Conservation (phyloP, 805 yeast species). For the Aciculoconidium aculeatum region DNA sequence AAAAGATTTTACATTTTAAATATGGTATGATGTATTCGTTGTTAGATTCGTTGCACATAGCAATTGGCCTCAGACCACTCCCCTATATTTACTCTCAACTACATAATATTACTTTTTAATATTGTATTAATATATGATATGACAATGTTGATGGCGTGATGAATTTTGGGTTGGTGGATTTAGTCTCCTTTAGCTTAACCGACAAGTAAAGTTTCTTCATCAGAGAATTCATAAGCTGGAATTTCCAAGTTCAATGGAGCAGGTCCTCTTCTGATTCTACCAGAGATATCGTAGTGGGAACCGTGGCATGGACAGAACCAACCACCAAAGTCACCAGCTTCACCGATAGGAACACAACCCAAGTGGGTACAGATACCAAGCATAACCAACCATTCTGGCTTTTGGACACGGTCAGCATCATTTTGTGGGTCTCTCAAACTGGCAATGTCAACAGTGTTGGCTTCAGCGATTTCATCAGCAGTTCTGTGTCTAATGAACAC, state of each 20-base stretch:
- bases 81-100: too few species aligned
- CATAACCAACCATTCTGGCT: slow-evolving; percentile 99
- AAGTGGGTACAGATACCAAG: slow-evolving; percentile 99
- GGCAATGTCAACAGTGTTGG: slow-evolving; percentile 72
- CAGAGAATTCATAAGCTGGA: slow-evolving; percentile 80
- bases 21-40: too few species aligned
- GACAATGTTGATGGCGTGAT: too few species aligned
- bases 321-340: slow-evolving; percentile 99
- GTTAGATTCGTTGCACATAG: too few species aligned
- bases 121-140: too few species aligned
- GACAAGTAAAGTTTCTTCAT: slow-evolving; percentile 73
- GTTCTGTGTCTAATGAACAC: slow-evolving; percentile 99
- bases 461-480: slow-evolving; percentile 86
- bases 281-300: slow-evolving; percentile 99
- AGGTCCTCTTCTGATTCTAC: slow-evolving; percentile 99
- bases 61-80: too few species aligned
- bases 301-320: slow-evolving; percentile 99
- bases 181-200: slow-evolving; percentile 77
- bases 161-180: too few species aligned
- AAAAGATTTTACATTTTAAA: too few species aligned
- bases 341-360: slow-evolving; percentile 99
- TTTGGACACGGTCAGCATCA: slow-evolving; percentile 89
- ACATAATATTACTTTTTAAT: too few species aligned
- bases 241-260: slow-evolving; percentile 98
- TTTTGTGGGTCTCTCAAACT: slow-evolving; percentile 89